Conservation (phyloP, 139 green algal species). For the Tetratostichococcus sp. region DNA sequence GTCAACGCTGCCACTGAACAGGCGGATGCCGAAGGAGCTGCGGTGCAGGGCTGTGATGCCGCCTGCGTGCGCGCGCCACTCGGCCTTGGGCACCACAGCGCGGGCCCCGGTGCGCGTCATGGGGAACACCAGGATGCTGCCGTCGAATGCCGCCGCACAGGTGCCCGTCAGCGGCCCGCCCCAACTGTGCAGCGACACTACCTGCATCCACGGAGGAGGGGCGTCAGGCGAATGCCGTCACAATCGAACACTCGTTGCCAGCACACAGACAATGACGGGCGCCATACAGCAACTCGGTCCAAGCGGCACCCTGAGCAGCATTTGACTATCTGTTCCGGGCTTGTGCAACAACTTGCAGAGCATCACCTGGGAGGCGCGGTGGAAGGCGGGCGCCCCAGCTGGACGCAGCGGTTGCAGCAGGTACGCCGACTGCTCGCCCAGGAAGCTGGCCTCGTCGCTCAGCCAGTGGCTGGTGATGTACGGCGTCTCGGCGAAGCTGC, state of each 20-base stretch:
- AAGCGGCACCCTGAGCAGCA: too few relatives aligned
- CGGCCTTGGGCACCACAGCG: constrained; percentile 17
- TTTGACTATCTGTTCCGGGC: too few relatives aligned
- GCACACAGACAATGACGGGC: too few relatives aligned
- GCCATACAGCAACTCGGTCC: too few relatives aligned
- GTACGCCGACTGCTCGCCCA: constrained; percentile 5
- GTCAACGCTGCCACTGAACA: constrained; percentile 50
- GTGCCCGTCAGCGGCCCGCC: constrained; percentile 38
- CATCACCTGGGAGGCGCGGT: constrained; percentile 15
- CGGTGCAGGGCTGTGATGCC: constrained; percentile 43
- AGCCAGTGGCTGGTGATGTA: constrained; percentile 44
- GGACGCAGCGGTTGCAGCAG: neutral
- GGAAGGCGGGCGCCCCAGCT: neutral
- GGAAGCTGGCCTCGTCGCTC: constrained; percentile 28
- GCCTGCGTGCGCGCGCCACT: constrained; percentile 46
- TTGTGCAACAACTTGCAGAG: too few relatives aligned
- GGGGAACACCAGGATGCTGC: constrained; percentile 33
- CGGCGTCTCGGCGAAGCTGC: constrained; percentile 10
- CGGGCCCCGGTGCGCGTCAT: neutral
- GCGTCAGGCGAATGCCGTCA: too few relatives aligned
- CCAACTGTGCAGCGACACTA: constrained; percentile 53
- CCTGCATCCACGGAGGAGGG: constrained; percentile 28
- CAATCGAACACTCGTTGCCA: too few relatives aligned
- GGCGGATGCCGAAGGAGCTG: constrained; percentile 16
- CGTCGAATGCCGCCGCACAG: constrained; percentile 28